phyloP scores from a whole-genome alignment of 345 rosid species.

The Gossypium mustelinum region DNA sequence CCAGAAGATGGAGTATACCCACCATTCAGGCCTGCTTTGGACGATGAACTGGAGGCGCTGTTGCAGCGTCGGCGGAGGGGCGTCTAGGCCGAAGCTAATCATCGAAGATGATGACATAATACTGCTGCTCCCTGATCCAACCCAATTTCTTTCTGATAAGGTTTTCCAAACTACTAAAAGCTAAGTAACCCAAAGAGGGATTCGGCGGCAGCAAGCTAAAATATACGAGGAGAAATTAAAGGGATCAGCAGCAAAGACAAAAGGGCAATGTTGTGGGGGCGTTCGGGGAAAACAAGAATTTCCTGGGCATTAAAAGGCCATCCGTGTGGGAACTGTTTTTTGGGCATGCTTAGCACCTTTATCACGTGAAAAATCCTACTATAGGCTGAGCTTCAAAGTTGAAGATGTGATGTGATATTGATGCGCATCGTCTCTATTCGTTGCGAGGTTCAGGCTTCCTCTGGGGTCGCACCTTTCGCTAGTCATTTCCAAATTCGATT shows the following conservation, averaged over 20 bases:
- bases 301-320: background rate
- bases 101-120: constrained; percentile 29
- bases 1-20: constrained; percentile 68
- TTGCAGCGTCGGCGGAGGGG: constrained; percentile 32
- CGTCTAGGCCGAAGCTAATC: constrained; percentile 17
- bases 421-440: background rate
- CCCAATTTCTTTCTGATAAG: background rate
- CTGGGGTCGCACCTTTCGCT: background rate
- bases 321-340: background rate
- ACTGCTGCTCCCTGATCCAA: background rate
- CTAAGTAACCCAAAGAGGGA: background rate
- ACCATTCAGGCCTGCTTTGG: constrained; percentile 42
- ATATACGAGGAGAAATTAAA: background rate
- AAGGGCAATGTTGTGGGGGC: background rate
- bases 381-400: no score
- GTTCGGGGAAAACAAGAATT: background rate
- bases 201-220: background rate
- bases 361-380: background rate
- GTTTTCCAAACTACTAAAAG: no score
- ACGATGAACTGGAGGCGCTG: constrained; percentile 44
- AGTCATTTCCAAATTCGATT: background rate
- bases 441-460: background rate
- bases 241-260: background rate
- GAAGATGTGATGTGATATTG: background rate
- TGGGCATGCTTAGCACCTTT: background rate